Percentiles rank a stretch among this genome's conserved stretches.
Conservation (phyloP, 139 green algal genomes). For the Chlamydomonas applanata region DNA sequence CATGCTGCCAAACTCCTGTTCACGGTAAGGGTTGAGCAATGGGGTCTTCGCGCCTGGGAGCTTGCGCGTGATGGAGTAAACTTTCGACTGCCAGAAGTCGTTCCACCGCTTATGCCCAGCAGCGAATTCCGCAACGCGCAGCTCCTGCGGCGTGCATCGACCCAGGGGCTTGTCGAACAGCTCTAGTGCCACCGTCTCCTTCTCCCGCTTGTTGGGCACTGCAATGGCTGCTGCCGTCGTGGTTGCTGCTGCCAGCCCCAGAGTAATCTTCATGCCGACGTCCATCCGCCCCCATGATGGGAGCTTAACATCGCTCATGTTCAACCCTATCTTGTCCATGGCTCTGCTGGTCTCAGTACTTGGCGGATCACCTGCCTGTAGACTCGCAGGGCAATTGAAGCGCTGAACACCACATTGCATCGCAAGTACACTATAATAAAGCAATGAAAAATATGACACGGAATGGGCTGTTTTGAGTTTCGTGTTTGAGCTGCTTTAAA, state of each 20-base stretch:
- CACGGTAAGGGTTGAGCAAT: conserved; percentile 55
- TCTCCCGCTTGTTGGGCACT: conserved; percentile 43
- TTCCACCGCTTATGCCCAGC: conserved; percentile 46
- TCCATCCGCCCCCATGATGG: conserved; percentile 9
- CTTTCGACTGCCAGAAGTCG: conserved; percentile 48
- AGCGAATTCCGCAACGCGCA: conserved; percentile 40
- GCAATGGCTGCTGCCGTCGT: conserved; percentile 28
- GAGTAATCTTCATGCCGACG: conserved; percentile 23
- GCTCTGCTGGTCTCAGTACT: too few relatives aligned
- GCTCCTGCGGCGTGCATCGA: conserved; percentile 34
- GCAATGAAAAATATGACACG: too few relatives aligned
- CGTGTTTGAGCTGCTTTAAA: too few relatives aligned
- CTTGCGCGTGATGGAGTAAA: conserved; percentile 51
- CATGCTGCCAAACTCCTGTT: conserved; percentile 10
- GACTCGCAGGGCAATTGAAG: too few relatives aligned
- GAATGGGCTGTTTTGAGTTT: too few relatives aligned
- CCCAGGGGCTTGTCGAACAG: conserved; percentile 41
- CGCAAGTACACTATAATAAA: too few relatives aligned
- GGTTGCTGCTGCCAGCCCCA: conserved; percentile 17
- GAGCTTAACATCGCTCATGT: not conserved
- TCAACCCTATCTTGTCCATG: conserved; percentile 2
- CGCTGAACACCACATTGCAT: too few relatives aligned
- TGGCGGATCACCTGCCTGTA: too few relatives aligned
- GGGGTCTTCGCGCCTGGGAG: conserved; percentile 49
- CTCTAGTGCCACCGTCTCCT: conserved; percentile 41